phyloP scores from a whole-genome alignment of 768 basidiomycete genomes.

The Russula ochroleuca region DNA sequence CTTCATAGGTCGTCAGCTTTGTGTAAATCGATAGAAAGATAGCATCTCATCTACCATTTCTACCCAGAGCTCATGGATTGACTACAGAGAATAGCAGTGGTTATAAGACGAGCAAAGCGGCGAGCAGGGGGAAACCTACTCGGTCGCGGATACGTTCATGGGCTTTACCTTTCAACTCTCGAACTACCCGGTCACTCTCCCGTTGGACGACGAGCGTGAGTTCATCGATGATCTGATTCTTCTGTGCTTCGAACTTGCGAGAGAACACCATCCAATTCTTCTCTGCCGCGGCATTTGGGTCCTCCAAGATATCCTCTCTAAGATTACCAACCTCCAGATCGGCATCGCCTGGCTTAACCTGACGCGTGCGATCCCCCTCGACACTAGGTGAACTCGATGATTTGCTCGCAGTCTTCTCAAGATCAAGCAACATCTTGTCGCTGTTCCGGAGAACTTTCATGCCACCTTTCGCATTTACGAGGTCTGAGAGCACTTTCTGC shows the following conservation, averaged over 20 bases:
- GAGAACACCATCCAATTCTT: constrained; percentile 27
- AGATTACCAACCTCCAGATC: not conserved
- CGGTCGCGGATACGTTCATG: constrained; percentile 29
- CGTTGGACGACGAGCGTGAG: constrained; percentile 26
- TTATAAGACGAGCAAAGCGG: not conserved
- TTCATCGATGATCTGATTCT: constrained; percentile 20
- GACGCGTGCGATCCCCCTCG: not conserved
- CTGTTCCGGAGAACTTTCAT: constrained; percentile 24
- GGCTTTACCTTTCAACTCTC: constrained; percentile 28
- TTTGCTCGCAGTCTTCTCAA: constrained; percentile 27
- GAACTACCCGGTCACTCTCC: constrained; percentile 25
- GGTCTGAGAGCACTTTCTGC: constrained; percentile 13
- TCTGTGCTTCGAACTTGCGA: constrained; percentile 30
- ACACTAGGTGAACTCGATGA: not conserved
- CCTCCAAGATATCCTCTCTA: constrained; percentile 29
- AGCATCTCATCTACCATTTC: constrained; percentile 29
- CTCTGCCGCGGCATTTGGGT: constrained; percentile 27
- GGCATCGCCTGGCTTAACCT: not conserved
- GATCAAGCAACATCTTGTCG: constrained; percentile 25
- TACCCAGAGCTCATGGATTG: constrained; percentile 25
- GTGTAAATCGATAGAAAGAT: not conserved
- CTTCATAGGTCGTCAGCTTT: not conserved
- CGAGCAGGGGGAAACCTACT: not conserved
- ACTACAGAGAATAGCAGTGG: not conserved
- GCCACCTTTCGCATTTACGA: constrained; percentile 30